phyloP scores from a whole-genome alignment of 306 rosid genomes.

The Acacia acuminata region DNA sequence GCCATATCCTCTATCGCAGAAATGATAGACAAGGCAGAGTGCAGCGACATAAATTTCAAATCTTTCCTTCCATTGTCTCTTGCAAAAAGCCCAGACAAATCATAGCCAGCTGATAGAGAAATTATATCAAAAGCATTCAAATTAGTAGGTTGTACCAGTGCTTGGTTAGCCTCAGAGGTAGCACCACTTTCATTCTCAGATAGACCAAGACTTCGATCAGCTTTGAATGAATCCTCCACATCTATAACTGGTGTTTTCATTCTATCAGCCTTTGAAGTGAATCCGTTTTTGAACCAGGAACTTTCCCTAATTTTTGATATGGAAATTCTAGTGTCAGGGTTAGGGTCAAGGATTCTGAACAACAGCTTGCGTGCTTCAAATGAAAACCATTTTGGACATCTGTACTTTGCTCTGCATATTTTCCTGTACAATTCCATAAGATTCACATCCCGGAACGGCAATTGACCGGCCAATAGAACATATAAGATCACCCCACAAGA shows the following conservation, averaged over 20 bases:
- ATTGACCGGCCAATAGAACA: constrained; percentile 49
- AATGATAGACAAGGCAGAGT: constrained; percentile 39
- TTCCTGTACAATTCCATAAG: constrained; percentile 41
- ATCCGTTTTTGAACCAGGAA: constrained; percentile 44
- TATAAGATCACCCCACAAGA: constrained; percentile 49
- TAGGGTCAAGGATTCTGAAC: constrained; percentile 40
- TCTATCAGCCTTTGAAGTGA: constrained; percentile 19
- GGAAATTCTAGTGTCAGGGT: constrained; percentile 42
- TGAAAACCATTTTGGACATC: constrained; percentile 48
- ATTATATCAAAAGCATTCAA: constrained; percentile 54
- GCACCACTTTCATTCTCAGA: constrained; percentile 22
- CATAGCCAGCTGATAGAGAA: constrained; percentile 44
- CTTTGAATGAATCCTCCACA: constrained; percentile 12
- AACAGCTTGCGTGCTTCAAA: constrained; percentile 38
- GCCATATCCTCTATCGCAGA: constrained; percentile 37
- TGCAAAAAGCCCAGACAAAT: constrained; percentile 45
- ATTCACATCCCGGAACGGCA: constrained; percentile 47
- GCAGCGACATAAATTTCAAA: constrained; percentile 41
- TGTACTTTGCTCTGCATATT: constrained; percentile 35
- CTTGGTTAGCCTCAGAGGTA: constrained; percentile 36
- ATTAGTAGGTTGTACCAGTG: constrained; percentile 23
- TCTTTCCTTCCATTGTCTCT: constrained; percentile 16
- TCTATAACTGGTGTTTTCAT: constrained; percentile 17
- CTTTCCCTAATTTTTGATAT: constrained; percentile 26
- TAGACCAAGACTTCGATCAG: constrained; percentile 22